Percentiles rank a stretch among this genome's conserved stretches.
These are phyloP conservation scores for Beta vulgaris DNA, from an alignment of 148 eudicot species.

Conservation along the genomic window DNA sequence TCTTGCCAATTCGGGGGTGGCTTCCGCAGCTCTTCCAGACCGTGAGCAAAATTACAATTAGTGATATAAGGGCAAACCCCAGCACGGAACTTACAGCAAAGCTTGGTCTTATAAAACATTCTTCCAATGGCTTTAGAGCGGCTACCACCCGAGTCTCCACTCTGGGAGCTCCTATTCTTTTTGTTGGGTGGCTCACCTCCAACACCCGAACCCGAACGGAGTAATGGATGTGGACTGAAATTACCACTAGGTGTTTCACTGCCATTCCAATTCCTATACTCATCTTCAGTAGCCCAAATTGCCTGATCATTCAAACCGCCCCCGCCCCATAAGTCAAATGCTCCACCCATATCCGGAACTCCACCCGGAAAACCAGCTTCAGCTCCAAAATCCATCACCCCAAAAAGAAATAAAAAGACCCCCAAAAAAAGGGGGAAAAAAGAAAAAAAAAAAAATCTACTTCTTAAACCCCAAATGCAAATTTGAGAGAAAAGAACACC, in stretches of 20 bases:
- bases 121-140: constrained; percentile 86
- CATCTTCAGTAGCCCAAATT: constrained; percentile 54
- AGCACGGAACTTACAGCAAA: constrained; percentile 85
- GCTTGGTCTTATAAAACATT: constrained; percentile 91
- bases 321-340: constrained; percentile 34
- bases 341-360: constrained; percentile 8
- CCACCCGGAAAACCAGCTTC: constrained; percentile 27
- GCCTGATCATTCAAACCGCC: constrained; percentile 33
- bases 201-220: constrained; percentile 31
- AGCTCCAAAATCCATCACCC: constrained; percentile 34
- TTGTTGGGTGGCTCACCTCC: constrained; percentile 57
- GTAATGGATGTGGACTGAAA: not conserved
- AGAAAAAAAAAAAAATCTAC: not conserved
- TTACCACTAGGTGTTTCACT: constrained; percentile 24
- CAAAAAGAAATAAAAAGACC: not conserved
- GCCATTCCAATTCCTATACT: constrained; percentile 36
- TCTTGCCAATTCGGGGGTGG: constrained; percentile 99
- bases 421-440: too few relatives aligned
- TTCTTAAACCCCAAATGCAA: constrained; percentile 1
- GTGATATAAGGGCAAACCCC: constrained; percentile 91
- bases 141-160: constrained; percentile 27
- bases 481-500: not conserved
- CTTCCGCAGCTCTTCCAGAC: constrained; percentile 83
- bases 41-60: constrained; percentile 92
- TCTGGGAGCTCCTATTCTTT: constrained; percentile 47